Evolutionary conservation across 345 rosid species (phyloP), one percentile per base, ranked within the genome.

Genomic region (Pseudoturritis turrita): DNA sequence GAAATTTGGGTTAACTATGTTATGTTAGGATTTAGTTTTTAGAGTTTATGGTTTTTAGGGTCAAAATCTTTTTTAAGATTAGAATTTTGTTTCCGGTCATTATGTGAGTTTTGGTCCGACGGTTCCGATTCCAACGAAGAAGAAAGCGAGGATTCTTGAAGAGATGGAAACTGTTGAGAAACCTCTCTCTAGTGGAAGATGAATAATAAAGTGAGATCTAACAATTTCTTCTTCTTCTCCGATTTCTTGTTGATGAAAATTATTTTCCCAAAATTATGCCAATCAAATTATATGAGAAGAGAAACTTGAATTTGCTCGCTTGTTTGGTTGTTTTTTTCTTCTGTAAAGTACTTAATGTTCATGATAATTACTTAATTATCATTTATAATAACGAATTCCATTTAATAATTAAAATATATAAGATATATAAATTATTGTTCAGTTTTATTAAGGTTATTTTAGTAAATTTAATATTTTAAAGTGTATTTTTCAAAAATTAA

Each of bases 51-150:
- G n/a, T n/a, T 0, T 94, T 85, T 37, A 58, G 97, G 21, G 98
- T n/a, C n/a, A n/a, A n/a, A n/a, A 94, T 64, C 88, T 91, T 0
- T 94, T 91, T 75, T 91, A 95, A 9, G 97, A 97, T 2, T 67
- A 91, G 81, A 94, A 94, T 58, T 97, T 91, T 10, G 92, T 94
- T 33, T 88, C 96, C 0, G 96, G 96, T 4, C 97, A 94, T 77
- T 91, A 94, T 70, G 83, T 94, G 65, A 94, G 97, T 83, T 94
- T 94, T 49, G 98, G 98, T 33, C 97, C 97, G 2, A 87, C 97
- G 0, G 83, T 94, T 35, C 96, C 94, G 12, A 83, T 93, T 64
- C 97, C 96, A 2, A 80, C 86, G 0, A 94, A 94, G 84, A 80
- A 96, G 65, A 87, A 70, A 80, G 87, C 84, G 0, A 89, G 97